Evolutionary conservation across 257 asterid genomes (phyloP), one percentile per base, ranked within the genome.

Genomic region (Nicotiana otophora): DNA sequence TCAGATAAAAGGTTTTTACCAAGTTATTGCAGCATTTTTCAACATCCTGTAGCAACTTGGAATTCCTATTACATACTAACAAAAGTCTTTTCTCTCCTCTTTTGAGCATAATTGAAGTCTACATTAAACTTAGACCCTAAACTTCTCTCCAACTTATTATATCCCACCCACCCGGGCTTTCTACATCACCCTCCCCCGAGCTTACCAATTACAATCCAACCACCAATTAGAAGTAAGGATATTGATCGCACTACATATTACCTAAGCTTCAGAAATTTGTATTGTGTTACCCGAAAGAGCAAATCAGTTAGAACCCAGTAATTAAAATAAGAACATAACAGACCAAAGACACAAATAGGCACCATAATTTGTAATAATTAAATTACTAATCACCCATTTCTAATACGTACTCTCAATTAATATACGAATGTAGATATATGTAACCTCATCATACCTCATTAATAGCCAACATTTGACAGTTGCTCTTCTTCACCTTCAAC

Each of bases 381-480:
- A 68, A 19, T 16, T 19, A 36, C 30, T 36, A 8, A 10, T 69
- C 31, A 19, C 6, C 0, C 31, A 68, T n/a, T 19, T 34, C 54
- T 36, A 34, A 67, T 17, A n/a, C 31, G 5, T 11, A 36, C 5
- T 19, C 36, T 69, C 34, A 31, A 30, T 19, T 36, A 69, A 10
- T 31, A 31, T 31, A 31, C 34, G 5, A 20, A n/a, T 10, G 10
- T 4, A 20, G 78, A 20, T 10, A 39, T n/a, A 70, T 70, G 58
- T 11, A 42, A 36, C 20, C 33, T 39, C 33, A 62, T 26, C 5
- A 20, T 84, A 93, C 97, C 97, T 94, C 98, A 26, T 92, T 94
- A 82, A 93, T 91, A 65, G 98, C 97, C 36, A 92, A 95, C 81
- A 94, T 82, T 88, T 94, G 98, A 0, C 97, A 94, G 12, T 88